Evolutionary conservation across 192 early-diverging fungal genomes (phyloP), one percentile per base, ranked within the genome.

Genomic region (Lobosporangium transversale): DNA sequence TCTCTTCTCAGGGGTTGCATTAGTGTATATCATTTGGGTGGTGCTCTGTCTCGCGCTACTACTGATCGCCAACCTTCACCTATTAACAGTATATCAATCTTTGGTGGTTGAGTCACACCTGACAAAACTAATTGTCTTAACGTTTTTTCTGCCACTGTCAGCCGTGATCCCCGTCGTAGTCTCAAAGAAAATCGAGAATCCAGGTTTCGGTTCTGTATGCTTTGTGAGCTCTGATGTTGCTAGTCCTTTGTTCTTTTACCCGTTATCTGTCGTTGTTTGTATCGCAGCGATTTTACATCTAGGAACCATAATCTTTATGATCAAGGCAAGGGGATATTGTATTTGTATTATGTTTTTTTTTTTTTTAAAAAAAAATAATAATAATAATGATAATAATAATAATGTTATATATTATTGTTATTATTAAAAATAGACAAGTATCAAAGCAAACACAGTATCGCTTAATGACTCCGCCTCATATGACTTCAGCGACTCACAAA

Each of bases 21-120:
- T 67, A 3, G 20, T 43, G 32, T 76, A 76, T n/a, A 21, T 76
- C 3, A 53, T 62, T 14, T 31, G 66, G 37, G 52, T 61, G 26
- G n/a, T 76, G 30, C 47, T 76, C 9, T 76, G 73, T 23, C 59
- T 76, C 2, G 52, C 20, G 12, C 10, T 55, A 12, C n/a, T 76
- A 10, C 15, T 76, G 52, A 76, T 76, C 12, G 42, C 56, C 4
- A 76, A 76, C 40, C 59, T 76, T 2, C 73, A 76, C 49, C 10
- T 76, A 12, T 18, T 76, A 15, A 51, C 58, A 10, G 73, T 67
- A 9, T 66, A 62, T 44, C 58, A 59, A 4, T 66, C 63, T 1
- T 26, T 48, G 4, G 26, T 61, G 6, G 44, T 76, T 35, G 58
- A 67, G 15, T 18, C 3, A 1, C 27, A 47, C 3, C 20, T 76